Base-by-base conservation (phyloP, 192 early-diverging fungal genomes). In the Backusella tuberculispora region DNA sequence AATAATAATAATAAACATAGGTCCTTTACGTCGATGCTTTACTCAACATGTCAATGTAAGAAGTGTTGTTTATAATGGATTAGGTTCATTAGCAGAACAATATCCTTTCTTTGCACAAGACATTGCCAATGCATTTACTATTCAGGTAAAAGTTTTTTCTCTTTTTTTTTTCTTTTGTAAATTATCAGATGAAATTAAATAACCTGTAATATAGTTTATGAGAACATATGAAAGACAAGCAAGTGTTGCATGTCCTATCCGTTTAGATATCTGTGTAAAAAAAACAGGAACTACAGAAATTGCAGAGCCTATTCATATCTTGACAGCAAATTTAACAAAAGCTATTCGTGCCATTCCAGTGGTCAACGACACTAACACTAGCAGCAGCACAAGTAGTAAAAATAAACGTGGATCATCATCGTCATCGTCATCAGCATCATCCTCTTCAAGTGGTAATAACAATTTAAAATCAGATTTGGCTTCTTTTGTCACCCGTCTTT, bases 11-110 rank as follows among this genome's bases (percentile, higher is more conserved):
- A 19, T 74, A 74, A 73, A 21, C 24, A 24, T 86, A 78, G 90
- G 91, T 14, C 85, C 90, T 41, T 48, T 94, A 44, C 85, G 92
- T 4, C 86, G 90, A 24, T 91, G 91, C 34, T 79, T 93, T 70
- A 90, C 86, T 60, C 90, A 92, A 77, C 93, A 92, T 72, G 72
- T 83, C 4, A 85, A 92, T 44, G 81, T 93, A 17, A 84, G 92
- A 17, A 72, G 84, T 0, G 46, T 77, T 14, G 70, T 88, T 5
- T 94, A 94, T 63, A 72, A 87, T 38, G 85, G 88, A 0, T 76
- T 94, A 14, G 82, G 83, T 8, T 74, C 70, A 6, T 72, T 92
- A 19, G 78, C 88, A 7, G 78, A 84, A 21, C 29, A 74, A 17
- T 67, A 72, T 6, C 70, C 76, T 37, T 76, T 83, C 24, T 64